Evolutionary conservation across 257 asterid species (phyloP).

Genomic region (Nicotiana attenuata): DNA sequence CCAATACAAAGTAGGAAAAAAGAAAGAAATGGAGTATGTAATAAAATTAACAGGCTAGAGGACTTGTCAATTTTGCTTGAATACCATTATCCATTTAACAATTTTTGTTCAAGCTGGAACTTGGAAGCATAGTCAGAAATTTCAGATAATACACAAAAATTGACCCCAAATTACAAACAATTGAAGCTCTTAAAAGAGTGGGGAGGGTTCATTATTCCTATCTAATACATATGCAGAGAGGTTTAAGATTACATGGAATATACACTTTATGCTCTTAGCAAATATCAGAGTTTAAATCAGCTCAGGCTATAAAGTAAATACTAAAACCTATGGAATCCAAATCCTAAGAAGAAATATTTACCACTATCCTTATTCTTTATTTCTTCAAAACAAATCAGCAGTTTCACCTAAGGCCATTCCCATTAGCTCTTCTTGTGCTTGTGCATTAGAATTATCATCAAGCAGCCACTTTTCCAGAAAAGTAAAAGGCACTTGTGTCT

Average conservation of each 20-base stretch:
- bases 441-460: constrained; percentile 57
- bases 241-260: not conserved
- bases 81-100: not conserved
- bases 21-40: not conserved
- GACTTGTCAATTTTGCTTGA: not conserved
- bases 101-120: not conserved
- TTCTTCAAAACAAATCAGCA: constrained; percentile 69
- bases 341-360: not conserved
- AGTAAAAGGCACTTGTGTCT: constrained; percentile 49
- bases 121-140: not conserved
- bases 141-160: not conserved
- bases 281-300: constrained; percentile 1
- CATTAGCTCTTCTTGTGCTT: constrained; percentile 53
- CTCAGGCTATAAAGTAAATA: not conserved
- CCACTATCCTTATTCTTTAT: not conserved
- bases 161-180: not conserved
- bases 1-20: not conserved
- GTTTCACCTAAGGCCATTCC: constrained; percentile 53
- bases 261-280: constrained; percentile 6
- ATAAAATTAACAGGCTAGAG: not conserved
- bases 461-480: constrained; percentile 79
- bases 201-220: constrained; percentile 3
- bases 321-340: not conserved
- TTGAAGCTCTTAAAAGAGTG: constrained; percentile 4
- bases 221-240: constrained; percentile 3